phyloP scores from a whole-genome alignment of 2,329 filamentous ascomycete species.

The Acephala macrosclerotiorum region DNA sequence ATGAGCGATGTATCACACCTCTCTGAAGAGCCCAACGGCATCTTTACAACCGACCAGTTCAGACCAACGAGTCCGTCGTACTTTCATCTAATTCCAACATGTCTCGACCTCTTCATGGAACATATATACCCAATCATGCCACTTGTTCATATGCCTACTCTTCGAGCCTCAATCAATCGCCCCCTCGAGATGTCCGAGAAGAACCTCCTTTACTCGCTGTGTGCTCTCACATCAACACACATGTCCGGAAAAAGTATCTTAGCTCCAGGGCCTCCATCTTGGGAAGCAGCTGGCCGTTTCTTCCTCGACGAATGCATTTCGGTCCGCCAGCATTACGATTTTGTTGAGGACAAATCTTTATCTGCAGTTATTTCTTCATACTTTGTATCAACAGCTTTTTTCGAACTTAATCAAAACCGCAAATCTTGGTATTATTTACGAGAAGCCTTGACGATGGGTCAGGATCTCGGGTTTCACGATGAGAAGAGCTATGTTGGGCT shows the following conservation, averaged over 20 bases:
- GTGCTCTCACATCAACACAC: conserved; percentile 60
- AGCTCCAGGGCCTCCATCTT: conserved; percentile 49
- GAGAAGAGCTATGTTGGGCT: conserved; percentile 60
- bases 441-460: conserved; percentile 66
- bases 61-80: conserved; percentile 56
- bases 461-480: conserved; percentile 65
- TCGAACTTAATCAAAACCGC: conserved; percentile 63
- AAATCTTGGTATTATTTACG: conserved; percentile 69
- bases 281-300: conserved; percentile 59
- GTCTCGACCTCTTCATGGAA: conserved; percentile 67
- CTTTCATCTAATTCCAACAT: conserved; percentile 58
- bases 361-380: conserved; percentile 68
- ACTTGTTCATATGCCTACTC: conserved; percentile 63
- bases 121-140: conserved; percentile 71
- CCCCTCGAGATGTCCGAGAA: conserved; percentile 48
- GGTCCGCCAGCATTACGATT: conserved; percentile 63
- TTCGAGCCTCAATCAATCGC: conserved; percentile 57
- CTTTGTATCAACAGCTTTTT: conserved; percentile 66
- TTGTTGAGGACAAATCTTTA: conserved; percentile 61
- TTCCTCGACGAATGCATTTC: conserved; percentile 65
- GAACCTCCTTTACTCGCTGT: conserved; percentile 62
- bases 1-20: conserved; percentile 44
- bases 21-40: conserved; percentile 47
- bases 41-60: conserved; percentile 49
- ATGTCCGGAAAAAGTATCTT: conserved; percentile 54